A percentile compares a stretch with the other conserved stretches of the same genome.
These are phyloP conservation scores for Phytophthora lateralis DNA, from an alignment of 352 stramenopile genomes.

Conservation along the genomic window DNA sequence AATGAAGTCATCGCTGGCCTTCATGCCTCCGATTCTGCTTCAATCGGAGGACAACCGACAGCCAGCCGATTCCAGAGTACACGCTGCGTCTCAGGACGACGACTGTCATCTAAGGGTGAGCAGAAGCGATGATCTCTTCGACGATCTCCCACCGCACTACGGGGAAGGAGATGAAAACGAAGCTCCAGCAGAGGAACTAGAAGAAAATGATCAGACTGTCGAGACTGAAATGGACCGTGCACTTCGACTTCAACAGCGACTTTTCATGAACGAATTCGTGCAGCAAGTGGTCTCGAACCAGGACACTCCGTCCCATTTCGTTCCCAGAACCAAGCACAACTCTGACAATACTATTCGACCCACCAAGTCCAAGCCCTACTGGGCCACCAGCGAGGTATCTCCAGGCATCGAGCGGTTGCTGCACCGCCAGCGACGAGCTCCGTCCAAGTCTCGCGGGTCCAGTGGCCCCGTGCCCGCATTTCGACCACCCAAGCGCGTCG, in stretches of 20 bases:
- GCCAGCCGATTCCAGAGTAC: conserved; percentile 1
- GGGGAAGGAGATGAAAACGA: conserved; percentile 18
- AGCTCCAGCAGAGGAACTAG: conserved; percentile 6
- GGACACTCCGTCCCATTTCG: conserved; percentile 8
- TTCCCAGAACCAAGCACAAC: conserved; percentile 10
- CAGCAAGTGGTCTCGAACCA: conserved; percentile 50
- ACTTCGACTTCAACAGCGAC: conserved; percentile 54
- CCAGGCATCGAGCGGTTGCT: conserved; percentile 35
- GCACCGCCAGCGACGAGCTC: conserved; percentile 28
- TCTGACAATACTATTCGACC: not conserved
- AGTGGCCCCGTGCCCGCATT: not conserved
- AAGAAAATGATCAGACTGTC: not conserved
- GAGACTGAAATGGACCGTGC: conserved; percentile 35
- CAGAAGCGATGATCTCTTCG: not conserved
- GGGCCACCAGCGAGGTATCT: conserved; percentile 29
- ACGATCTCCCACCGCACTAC: conserved; percentile 13
- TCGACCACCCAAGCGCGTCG: conserved; percentile 6
- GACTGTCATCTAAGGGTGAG: not conserved
- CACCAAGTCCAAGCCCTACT: conserved; percentile 19
- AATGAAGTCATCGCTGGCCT: conserved; percentile 37
- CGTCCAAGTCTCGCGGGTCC: conserved; percentile 9
- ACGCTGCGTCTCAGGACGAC: conserved; percentile 16
- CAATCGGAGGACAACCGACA: conserved; percentile 2
- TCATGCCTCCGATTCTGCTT: conserved; percentile 13
- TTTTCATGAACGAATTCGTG: conserved; percentile 62